phyloP scores from a whole-genome alignment of 768 basidiomycete genomes.

The Leccinum barrowsii region DNA sequence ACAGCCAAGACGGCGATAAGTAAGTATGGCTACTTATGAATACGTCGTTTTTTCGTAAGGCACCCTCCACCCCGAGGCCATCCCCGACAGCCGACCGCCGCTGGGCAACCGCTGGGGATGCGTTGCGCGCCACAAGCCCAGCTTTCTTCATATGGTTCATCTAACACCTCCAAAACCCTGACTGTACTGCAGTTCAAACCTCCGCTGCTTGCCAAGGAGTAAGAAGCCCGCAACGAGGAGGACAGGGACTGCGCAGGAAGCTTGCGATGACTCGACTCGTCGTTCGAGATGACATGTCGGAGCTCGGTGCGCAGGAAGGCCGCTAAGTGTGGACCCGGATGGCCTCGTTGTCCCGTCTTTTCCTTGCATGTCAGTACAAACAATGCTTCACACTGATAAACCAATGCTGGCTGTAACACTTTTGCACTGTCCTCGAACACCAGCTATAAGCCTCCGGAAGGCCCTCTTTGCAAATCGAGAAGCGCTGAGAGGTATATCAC shows the following conservation, averaged over 20 bases:
- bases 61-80: conserved; percentile 1
- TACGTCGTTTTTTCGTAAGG: conserved; percentile 9
- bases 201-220: conserved; percentile 14
- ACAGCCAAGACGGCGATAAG: conserved; percentile 12
- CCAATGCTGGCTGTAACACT: too few species aligned
- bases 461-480: conserved; percentile 83
- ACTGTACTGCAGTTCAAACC: conserved; percentile 26
- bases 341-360: too few species aligned
- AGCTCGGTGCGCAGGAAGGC: too few species aligned
- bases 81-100: too few species aligned
- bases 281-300: too few species aligned
- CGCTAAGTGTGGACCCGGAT: too few species aligned
- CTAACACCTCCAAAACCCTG: conserved; percentile 16
- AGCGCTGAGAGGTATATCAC: conserved; percentile 76
- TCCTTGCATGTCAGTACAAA: too few species aligned
- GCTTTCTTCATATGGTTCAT: conserved; percentile 17
- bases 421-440: conserved; percentile 39
- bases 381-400: too few species aligned
- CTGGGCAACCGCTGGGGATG: too few species aligned
- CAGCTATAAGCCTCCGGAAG: conserved; percentile 84
- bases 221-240: not conserved
- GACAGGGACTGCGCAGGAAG: too few species aligned
- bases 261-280: too few species aligned
- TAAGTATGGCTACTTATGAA: conserved; percentile 4
- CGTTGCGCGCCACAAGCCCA: not conserved